These are phyloP conservation scores for Clonostachys rosea DNA, from an alignment of 2,329 filamentous ascomycete species.

Conservation along the genomic window DNA sequence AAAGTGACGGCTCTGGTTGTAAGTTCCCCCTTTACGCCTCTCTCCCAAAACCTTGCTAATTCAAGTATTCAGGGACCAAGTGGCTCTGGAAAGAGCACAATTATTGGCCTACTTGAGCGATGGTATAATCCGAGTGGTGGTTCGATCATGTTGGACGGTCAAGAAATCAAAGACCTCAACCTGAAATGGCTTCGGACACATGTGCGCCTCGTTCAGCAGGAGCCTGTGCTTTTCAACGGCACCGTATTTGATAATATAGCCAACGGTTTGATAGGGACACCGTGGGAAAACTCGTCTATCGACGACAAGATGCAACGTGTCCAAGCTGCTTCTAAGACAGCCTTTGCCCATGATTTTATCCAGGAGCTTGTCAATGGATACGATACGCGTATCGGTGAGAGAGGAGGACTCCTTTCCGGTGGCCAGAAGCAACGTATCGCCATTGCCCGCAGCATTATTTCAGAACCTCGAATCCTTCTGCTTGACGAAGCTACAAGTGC, in stretches of 20 bases:
- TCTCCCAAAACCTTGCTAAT: too few species aligned
- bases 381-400: constrained; percentile 58
- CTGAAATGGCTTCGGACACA: constrained; percentile 47
- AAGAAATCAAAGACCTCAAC: constrained; percentile 21
- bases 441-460: constrained; percentile 63
- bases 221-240: constrained; percentile 48
- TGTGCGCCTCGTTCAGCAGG: constrained; percentile 46
- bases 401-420: constrained; percentile 60
- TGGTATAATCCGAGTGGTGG: constrained; percentile 51
- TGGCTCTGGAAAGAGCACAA: constrained; percentile 55
- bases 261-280: constrained; percentile 34
- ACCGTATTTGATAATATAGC: constrained; percentile 48
- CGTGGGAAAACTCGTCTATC: constrained; percentile 27
- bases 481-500: constrained; percentile 68
- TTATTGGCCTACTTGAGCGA: constrained; percentile 51
- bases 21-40: too few species aligned
- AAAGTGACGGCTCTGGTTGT: constrained; percentile 47
- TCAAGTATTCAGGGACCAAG: constrained; percentile 32
- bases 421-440: constrained; percentile 64
- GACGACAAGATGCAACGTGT: constrained; percentile 41
- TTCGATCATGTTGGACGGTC: constrained; percentile 35
- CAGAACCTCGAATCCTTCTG: constrained; percentile 57
- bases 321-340: constrained; percentile 39
- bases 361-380: constrained; percentile 48
- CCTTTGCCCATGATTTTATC: constrained; percentile 51